Percentiles rank a stretch among this genome's conserved stretches.
Conservation (phyloP, 768 basidiomycete species). For the Sistotremastrum niveocremeum region DNA sequence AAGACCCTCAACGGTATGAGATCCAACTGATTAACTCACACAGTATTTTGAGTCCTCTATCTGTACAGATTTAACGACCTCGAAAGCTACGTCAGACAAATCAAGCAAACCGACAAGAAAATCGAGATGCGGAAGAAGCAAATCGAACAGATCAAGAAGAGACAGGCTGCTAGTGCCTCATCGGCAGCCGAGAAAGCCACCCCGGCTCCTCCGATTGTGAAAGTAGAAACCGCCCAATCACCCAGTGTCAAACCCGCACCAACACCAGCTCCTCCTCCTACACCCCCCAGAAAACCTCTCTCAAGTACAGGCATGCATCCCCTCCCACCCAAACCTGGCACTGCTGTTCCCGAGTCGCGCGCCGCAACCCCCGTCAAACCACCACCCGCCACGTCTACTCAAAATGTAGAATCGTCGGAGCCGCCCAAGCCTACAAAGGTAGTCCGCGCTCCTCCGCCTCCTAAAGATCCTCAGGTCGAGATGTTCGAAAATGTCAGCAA, state of each 20-base stretch:
- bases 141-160: conserved; percentile 24
- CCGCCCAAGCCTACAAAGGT: neutral
- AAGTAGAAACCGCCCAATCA: conserved; percentile 2
- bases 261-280: conserved; percentile 14
- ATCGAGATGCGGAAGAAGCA: conserved; percentile 39
- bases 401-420: no score
- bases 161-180: conserved; percentile 30
- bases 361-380: neutral
- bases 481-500: conserved; percentile 48
- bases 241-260: conserved; percentile 20
- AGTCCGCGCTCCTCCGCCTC: conserved; percentile 11
- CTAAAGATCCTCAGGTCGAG: conserved; percentile 35
- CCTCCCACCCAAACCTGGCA: conserved; percentile 7
- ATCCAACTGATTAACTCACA: neutral
- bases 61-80: conserved; percentile 26
- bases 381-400: conserved; percentile 5
- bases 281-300: conserved; percentile 16
- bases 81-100: conserved; percentile 58
- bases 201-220: conserved; percentile 13
- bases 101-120: conserved; percentile 50
- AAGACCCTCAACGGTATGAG: conserved; percentile 53
- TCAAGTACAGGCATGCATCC: conserved; percentile 15
- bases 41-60: conserved; percentile 2
- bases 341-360: neutral
- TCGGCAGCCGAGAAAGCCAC: conserved; percentile 20